phyloP scores from a whole-genome alignment of 768 basidiomycete genomes.

The Arthromyces matolae region DNA sequence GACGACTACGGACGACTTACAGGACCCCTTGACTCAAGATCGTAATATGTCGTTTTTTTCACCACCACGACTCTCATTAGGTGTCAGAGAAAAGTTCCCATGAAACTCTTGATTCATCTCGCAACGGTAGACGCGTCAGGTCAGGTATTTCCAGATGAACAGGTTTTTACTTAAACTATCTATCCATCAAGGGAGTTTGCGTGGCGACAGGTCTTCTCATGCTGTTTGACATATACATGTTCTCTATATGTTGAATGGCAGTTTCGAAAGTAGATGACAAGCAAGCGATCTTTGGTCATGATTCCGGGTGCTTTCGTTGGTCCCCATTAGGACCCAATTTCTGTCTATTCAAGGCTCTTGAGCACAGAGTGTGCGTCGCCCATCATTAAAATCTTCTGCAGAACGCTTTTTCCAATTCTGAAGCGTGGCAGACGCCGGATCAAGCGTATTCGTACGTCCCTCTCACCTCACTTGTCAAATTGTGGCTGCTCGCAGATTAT shows the following conservation, averaged over 20 bases:
- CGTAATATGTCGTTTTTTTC: no score
- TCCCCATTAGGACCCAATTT: neutral
- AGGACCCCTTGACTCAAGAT: no score
- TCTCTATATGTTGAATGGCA: no score
- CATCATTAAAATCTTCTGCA: no score
- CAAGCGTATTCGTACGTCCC: conserved; percentile 7
- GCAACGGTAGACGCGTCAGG: no score
- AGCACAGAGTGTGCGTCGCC: neutral
- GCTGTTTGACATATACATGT: conserved; percentile 8
- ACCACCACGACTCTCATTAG: no score
- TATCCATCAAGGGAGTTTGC: conserved; percentile 17
- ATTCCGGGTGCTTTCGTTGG: neutral
- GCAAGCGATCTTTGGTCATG: neutral
- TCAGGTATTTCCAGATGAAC: no score
- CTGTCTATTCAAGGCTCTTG: neutral
- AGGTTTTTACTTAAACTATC: neutral
- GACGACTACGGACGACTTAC: no score
- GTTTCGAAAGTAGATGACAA: no score
- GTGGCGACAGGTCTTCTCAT: conserved; percentile 10
- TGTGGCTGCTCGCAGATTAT: conserved; percentile 7
- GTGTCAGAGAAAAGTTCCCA: no score
- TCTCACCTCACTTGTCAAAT: conserved; percentile 6
- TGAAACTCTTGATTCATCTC: no score
- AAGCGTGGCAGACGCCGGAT: conserved; percentile 15
- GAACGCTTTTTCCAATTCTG: neutral